These are phyloP conservation scores for Xylaria sp. DNA, from an alignment of 2,329 filamentous ascomycete genomes.

Conservation along the genomic window DNA sequence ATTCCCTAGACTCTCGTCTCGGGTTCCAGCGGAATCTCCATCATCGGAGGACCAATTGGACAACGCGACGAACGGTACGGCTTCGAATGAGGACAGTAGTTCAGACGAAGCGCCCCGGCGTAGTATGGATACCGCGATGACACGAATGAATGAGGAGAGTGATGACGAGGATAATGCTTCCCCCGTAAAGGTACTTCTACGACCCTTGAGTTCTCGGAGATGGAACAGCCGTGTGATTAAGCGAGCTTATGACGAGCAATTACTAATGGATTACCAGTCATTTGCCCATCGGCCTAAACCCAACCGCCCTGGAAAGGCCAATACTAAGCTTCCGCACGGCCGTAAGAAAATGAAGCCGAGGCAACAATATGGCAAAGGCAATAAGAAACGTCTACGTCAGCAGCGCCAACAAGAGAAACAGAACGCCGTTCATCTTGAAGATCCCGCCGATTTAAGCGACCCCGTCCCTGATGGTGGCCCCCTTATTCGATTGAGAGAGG, in stretches of 20 bases:
- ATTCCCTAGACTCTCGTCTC: slow-evolving; percentile 64
- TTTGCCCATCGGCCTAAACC: slow-evolving; percentile 37
- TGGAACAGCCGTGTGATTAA: not conserved
- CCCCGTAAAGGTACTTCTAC: slow-evolving; percentile 50
- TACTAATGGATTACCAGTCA: slow-evolving; percentile 41
- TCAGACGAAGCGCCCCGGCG: slow-evolving; percentile 59
- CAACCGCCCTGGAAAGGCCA: slow-evolving; percentile 40
- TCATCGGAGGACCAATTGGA: slow-evolving; percentile 60
- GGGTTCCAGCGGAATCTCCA: slow-evolving; percentile 56
- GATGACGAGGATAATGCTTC: slow-evolving; percentile 61
- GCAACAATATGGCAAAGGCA: slow-evolving; percentile 61
- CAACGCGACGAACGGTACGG: slow-evolving; percentile 60
- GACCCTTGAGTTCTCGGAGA: not conserved
- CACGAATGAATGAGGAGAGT: slow-evolving; percentile 69
- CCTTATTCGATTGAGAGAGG: slow-evolving; percentile 83
- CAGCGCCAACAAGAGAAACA: slow-evolving; percentile 46
- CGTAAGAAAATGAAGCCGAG: slow-evolving; percentile 60
- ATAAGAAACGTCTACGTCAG: slow-evolving; percentile 53
- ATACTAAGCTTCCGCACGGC: slow-evolving; percentile 47
- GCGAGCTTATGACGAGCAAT: slow-evolving; percentile 4
- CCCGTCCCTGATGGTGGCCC: slow-evolving; percentile 63
- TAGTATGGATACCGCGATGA: slow-evolving; percentile 51
- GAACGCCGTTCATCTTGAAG: slow-evolving; percentile 38
- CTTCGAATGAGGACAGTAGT: slow-evolving; percentile 64
- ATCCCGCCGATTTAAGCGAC: slow-evolving; percentile 51